A percentile compares a stretch with the other conserved stretches of the same genome.
Conservation (phyloP, 2,329 filamentous ascomycete species). For the Drechslera avenae region DNA sequence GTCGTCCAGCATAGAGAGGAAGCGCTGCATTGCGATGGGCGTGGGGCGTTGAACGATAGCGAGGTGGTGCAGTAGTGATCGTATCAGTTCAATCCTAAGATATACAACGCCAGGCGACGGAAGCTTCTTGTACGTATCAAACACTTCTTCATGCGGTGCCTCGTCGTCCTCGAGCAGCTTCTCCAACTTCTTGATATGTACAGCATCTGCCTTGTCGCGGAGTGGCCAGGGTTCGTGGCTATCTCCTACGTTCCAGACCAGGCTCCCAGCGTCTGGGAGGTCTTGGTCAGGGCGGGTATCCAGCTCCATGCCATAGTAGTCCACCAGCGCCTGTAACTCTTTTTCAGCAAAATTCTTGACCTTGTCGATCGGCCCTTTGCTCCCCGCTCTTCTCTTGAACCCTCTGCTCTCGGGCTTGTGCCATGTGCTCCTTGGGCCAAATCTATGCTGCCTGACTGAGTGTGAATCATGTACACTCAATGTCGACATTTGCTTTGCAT, state of each 20-base stretch:
- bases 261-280: slow-evolving; percentile 35
- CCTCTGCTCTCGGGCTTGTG: slow-evolving; percentile 8
- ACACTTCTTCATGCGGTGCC: slow-evolving; percentile 56
- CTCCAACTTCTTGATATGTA: slow-evolving; percentile 42
- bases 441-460: slow-evolving; percentile 15
- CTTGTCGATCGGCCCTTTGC: slow-evolving; percentile 27
- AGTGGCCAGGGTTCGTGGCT: slow-evolving; percentile 43
- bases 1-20: slow-evolving; percentile 82
- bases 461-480: slow-evolving; percentile 8
- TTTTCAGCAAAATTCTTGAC: slow-evolving; percentile 46
- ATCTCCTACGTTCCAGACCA: slow-evolving; percentile 42
- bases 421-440: slow-evolving; percentile 25
- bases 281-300: slow-evolving; percentile 34
- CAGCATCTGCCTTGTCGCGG: slow-evolving; percentile 38
- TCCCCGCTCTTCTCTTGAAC: slow-evolving; percentile 12
- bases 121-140: slow-evolving; percentile 58
- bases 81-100: slow-evolving; percentile 59
- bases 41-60: slow-evolving; percentile 64
- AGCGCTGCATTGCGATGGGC: slow-evolving; percentile 72
- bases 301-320: slow-evolving; percentile 51
- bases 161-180: slow-evolving; percentile 52
- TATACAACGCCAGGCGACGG: slow-evolving; percentile 60
- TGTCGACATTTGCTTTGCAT: slow-evolving; percentile 48
- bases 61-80: slow-evolving; percentile 69
- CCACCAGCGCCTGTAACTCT: slow-evolving; percentile 55